Evolutionary conservation across 1,139 yeast genomes (phyloP).

Genomic region (Scheffersomyces cryptocercus): DNA sequence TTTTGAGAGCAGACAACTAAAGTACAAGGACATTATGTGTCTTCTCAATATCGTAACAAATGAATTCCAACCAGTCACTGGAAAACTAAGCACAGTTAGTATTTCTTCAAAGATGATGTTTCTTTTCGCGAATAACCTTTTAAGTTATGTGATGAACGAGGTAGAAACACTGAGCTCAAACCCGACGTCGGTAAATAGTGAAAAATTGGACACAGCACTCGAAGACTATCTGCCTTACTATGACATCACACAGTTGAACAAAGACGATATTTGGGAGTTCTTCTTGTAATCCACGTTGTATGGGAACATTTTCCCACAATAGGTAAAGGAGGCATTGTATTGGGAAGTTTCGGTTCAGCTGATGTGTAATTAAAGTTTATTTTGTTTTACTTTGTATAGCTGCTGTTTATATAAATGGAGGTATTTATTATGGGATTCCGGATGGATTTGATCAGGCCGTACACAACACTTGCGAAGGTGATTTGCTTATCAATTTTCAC

Average conservation of each 20-base stretch:
- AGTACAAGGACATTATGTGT: neutral
- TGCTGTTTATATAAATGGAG: too few relatives aligned
- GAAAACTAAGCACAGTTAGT: neutral
- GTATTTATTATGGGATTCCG: too few relatives aligned
- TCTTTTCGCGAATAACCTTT: neutral
- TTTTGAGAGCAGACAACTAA: neutral
- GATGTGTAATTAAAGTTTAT: too few relatives aligned
- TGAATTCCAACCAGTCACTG: neutral
- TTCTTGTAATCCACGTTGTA: neutral
- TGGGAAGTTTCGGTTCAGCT: too few relatives aligned
- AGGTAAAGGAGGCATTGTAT: too few relatives aligned
- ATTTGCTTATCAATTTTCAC: too few relatives aligned
- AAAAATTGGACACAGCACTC: neutral
- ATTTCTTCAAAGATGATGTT: neutral
- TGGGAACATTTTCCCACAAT: too few relatives aligned
- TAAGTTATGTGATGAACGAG: neutral
- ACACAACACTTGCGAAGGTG: too few relatives aligned
- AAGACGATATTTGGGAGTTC: neutral
- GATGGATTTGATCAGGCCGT: too few relatives aligned
- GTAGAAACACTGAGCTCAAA: neutral
- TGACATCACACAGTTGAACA: neutral
- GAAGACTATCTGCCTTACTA: neutral
- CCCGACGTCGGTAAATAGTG: neutral
- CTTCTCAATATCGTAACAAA: neutral
- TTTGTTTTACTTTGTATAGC: too few relatives aligned